Evolutionary conservation across 148 eudicot genomes (phyloP), one percentile per base, ranked within the genome.

Genomic region (Spergularia bocconei): DNA sequence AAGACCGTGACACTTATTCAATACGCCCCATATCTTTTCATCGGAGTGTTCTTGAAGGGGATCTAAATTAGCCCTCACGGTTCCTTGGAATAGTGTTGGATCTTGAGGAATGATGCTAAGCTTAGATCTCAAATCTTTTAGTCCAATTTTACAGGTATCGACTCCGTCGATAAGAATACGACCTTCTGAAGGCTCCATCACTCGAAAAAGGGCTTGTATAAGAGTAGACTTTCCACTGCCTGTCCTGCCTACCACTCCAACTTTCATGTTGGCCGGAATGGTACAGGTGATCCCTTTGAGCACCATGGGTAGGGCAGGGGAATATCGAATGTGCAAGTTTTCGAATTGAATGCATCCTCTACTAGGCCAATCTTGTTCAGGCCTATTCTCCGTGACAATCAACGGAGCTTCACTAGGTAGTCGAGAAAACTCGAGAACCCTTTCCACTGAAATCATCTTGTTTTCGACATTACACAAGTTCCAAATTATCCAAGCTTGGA

Each of bases 401-500:
- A 78, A 60, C 25, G 96, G 96, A 73, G 93, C 96, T 85, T 94
- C 97, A 67, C 96, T 84, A 19, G 91, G 91, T 64, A 88, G 79
- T 19, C 77, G 82, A 5, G 85, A 74, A 76, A 85, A 87, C 52
- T 93, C 90, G 47, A 90, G 93, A 78, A 93, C 88, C 76, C 98
- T 84, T 82, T 93, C 95, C 13, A 93, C 97, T 4, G 95, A 91
- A 9, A 93, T 93, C 97, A 93, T 93, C 70, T 93, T 93, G 88
- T 93, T 93, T 75, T 93, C 97, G 0, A 91, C 98, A 11, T 94
- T 94, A 68, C 98, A 94, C 14, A 94, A 83, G 85, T 94, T 94
- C 98, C 98, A 94, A 87, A 91, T 87, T 13, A 88, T 91, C 98
- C 98, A 94, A 25, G 98, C 95, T 74, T 94, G 97, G 6, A 94